phyloP scores from a whole-genome alignment of 1,284 basidiomycete genomes.

The Irpex sp. region DNA sequence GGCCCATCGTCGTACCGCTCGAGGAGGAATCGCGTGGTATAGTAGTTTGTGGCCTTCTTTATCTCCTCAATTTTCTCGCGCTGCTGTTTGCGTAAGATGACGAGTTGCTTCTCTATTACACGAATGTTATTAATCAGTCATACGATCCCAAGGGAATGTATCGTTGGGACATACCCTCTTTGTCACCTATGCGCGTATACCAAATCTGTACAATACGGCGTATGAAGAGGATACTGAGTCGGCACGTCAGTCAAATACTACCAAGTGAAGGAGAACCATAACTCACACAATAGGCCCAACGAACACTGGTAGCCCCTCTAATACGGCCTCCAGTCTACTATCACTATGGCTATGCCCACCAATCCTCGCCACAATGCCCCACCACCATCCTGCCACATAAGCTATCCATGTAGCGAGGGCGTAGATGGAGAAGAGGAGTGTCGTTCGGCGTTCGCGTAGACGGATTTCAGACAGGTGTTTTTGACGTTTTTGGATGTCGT shows the following conservation, averaged over 20 bases:
- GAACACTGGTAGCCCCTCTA: constrained; percentile 55
- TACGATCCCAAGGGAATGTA: too few species aligned
- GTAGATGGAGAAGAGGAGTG: constrained; percentile 80
- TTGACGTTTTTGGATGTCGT: constrained; percentile 74
- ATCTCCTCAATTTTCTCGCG: constrained; percentile 91
- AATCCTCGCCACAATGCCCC: constrained; percentile 52
- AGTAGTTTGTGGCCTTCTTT: constrained; percentile 96
- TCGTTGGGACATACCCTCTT: constrained; percentile 65
- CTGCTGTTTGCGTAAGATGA: constrained; percentile 74
- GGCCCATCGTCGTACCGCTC: constrained; percentile 83
- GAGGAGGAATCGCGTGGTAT: constrained; percentile 85
- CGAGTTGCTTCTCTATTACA: constrained; percentile 77
- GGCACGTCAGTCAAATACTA: neutral
- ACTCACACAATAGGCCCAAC: constrained; percentile 81
- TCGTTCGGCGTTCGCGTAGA: constrained; percentile 79
- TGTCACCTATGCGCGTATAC: constrained; percentile 82
- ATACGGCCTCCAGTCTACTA: constrained; percentile 43
- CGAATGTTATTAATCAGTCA: too few species aligned
- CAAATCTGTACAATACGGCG: constrained; percentile 83
- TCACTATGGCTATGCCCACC: constrained; percentile 25
- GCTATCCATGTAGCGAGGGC: constrained; percentile 77
- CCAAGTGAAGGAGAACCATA: neutral
- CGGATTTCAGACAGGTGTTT: constrained; percentile 85
- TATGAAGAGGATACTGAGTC: constrained; percentile 73
- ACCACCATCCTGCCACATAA: constrained; percentile 85